Conservation (phyloP, 2,329 filamentous ascomycete genomes). For the Fusarium sp. region DNA sequence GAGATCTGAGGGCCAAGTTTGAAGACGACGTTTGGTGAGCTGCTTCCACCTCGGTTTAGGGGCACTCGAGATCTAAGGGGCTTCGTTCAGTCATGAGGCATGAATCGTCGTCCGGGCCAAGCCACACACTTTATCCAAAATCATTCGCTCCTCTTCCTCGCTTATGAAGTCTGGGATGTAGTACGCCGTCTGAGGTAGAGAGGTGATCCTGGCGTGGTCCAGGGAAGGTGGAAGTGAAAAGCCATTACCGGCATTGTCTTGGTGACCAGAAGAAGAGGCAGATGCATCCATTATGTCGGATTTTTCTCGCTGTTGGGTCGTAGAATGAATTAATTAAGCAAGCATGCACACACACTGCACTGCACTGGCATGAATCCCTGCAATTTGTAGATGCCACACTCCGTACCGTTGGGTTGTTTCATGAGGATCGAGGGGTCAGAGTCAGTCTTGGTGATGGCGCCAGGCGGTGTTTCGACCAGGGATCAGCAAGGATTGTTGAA, state of each 20-base stretch:
- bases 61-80: constrained; percentile 65
- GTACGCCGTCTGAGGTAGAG: constrained; percentile 75
- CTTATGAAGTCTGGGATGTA: constrained; percentile 91
- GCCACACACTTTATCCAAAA: constrained; percentile 75
- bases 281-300: constrained; percentile 29
- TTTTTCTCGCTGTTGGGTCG: not conserved
- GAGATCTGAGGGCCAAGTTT: constrained; percentile 89
- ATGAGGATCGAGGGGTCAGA: constrained; percentile 16
- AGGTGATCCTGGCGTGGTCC: constrained; percentile 63
- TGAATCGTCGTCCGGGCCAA: constrained; percentile 35
- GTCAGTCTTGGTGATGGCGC: constrained; percentile 20
- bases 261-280: not conserved
- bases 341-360: not conserved
- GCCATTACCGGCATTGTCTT: constrained; percentile 16
- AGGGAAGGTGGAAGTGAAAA: constrained; percentile 61
- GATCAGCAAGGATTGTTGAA: constrained; percentile 32
- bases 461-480: constrained; percentile 24
- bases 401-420: constrained; percentile 9
- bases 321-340: not conserved
- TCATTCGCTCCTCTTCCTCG: constrained; percentile 75
- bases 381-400: constrained; percentile 2
- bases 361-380: constrained; percentile 4
- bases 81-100: constrained; percentile 30
- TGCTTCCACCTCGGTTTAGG: constrained; percentile 86
- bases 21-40: constrained; percentile 88